Base-by-base conservation (phyloP, 2,329 filamentous ascomycete species). In the Pseudogymnoascus sp. region DNA sequence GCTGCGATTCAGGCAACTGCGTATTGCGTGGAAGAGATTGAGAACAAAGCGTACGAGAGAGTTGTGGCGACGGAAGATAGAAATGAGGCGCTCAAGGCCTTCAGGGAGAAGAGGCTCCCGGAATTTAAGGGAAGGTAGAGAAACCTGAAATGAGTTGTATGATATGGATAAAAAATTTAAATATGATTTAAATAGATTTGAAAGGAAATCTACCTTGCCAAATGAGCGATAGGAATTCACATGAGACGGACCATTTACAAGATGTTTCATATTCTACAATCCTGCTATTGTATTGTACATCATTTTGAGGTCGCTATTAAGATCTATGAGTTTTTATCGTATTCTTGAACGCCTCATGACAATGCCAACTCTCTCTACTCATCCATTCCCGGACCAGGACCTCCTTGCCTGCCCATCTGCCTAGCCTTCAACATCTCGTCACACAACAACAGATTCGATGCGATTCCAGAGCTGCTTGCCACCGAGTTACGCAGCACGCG, bases 371-470 rank as follows among this genome's bases (percentile, higher is more conserved):
- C 22, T 66, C 22, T 66, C 62, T 73, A 72, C 57, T 71, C 83
- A 67, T 87, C 84, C 81, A 85, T 86, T 63, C 83, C 84, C 3
- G 83, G 82, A 6, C 84, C 84, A 2, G 84, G 84, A 20, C 82
- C 83, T 38, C 76, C 80, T 75, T 79, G 76, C 71, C 84, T 79
- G 57, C 82, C 88, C 94, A 99, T 99, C 79, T 99, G 93, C 73
- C 94, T 84, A 64, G 94, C 94, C 82, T 99, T 99, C 70, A 99
- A 80, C 79, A 99, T 82, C 81, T 99, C 94, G 71, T 99, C 94
- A 71, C 94, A 99, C 58, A 99, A 82, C 66, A 99, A 79, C 66
- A 99, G 80, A 77, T 99, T 99, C 8, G 90, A 93, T 5, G 94
- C 93, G 71, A 99, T 99, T 65, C 94, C 91, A 25, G 93, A 89